These are phyloP conservation scores for Chrysosporium keratinophilum DNA, from an alignment of 2,329 filamentous ascomycete species.

Conservation along the genomic window DNA sequence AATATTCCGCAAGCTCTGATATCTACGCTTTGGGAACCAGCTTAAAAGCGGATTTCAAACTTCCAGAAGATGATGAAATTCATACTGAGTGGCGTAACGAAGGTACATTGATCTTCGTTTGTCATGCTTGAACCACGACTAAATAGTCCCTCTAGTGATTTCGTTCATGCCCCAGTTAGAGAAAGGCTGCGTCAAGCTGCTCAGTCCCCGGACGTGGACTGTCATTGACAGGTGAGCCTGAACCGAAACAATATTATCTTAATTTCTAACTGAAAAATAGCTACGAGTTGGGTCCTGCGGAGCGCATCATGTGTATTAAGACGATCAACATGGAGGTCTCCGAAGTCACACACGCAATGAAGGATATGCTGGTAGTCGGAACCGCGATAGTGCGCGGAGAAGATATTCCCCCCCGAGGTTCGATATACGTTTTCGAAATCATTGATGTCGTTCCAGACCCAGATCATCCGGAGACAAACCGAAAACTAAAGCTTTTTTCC, in stretches of 20 bases:
- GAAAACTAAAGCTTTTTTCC: constrained; percentile 72
- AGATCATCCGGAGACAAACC: constrained; percentile 71
- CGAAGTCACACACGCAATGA: constrained; percentile 78
- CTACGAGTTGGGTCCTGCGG: constrained; percentile 41
- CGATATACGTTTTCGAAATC: constrained; percentile 83
- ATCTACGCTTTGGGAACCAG: constrained; percentile 70
- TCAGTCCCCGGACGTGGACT: constrained; percentile 66
- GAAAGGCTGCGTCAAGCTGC: constrained; percentile 63
- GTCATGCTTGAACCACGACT: not conserved
- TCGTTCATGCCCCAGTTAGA: constrained; percentile 56
- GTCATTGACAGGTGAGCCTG: constrained; percentile 56
- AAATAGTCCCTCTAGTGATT: constrained; percentile 31
- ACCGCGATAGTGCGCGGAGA: constrained; percentile 81
- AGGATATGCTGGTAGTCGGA: constrained; percentile 71
- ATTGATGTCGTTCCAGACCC: constrained; percentile 86
- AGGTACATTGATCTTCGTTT: constrained; percentile 28
- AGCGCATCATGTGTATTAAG: constrained; percentile 71
- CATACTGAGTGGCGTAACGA: constrained; percentile 72
- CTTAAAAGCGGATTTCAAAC: constrained; percentile 58
- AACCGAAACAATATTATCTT: not conserved
- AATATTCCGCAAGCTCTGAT: constrained; percentile 64
- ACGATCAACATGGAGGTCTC: constrained; percentile 80
- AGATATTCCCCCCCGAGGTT: constrained; percentile 74
- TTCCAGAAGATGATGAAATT: constrained; percentile 77
- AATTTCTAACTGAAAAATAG: constrained; percentile 2